A percentile compares a stretch with the other conserved stretches of the same genome.
Conservation (phyloP, 345 rosid species). For the Eucalyptus caleyi region DNA sequence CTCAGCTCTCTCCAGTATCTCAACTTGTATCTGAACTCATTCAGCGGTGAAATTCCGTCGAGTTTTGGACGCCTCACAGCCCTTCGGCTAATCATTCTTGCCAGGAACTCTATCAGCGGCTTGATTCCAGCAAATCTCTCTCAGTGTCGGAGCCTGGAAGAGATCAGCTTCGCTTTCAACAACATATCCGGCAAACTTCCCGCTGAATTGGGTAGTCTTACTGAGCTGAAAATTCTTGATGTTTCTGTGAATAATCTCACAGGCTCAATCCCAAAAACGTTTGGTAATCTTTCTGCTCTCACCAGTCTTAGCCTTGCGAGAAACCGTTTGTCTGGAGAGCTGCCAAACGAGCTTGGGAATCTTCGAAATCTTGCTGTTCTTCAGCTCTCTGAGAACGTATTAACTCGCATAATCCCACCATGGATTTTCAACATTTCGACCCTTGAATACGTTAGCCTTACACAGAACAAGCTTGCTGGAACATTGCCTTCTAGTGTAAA, state of each 20-base stretch:
- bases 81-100: background rate
- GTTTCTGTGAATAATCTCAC: background rate
- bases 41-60: background rate
- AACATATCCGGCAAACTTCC: background rate
- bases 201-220: background rate
- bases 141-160: background rate
- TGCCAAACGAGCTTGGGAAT: background rate
- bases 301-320: background rate
- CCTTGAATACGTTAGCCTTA: background rate
- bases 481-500: background rate
- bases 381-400: background rate
- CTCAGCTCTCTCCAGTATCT: background rate
- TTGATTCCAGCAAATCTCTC: background rate
- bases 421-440: slow-evolving; percentile 3
- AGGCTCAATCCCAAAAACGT: background rate
- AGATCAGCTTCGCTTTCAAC: background rate
- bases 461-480: background rate
- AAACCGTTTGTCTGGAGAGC: background rate
- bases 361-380: background rate
- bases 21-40: background rate
- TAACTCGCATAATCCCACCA: background rate
- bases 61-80: background rate
- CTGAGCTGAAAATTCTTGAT: background rate
- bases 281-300: slow-evolving; percentile 6
- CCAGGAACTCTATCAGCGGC: background rate